These are phyloP conservation scores for Alternaria sp. DNA, from an alignment of 2,329 filamentous ascomycete species.

Conservation along the genomic window DNA sequence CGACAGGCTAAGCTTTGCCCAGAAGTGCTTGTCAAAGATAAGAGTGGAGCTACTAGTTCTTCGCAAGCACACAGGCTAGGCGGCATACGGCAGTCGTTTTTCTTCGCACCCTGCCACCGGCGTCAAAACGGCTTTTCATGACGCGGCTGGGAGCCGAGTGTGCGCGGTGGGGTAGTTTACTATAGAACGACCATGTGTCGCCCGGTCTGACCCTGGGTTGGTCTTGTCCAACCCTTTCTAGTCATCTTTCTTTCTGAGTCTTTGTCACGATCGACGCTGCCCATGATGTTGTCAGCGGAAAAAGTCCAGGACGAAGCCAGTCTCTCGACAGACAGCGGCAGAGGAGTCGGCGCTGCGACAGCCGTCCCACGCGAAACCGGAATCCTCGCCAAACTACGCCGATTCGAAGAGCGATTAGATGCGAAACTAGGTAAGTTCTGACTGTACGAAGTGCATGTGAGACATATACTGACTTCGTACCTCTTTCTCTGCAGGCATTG, in stretches of 20 bases:
- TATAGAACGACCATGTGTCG: conserved; percentile 1
- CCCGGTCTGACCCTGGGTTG: not conserved
- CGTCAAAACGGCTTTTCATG: conserved; percentile 9
- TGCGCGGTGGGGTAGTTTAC: not conserved
- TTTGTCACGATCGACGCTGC: not conserved
- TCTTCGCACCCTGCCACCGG: not conserved
- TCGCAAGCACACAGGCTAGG: conserved; percentile 12
- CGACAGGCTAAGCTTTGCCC: conserved; percentile 16
- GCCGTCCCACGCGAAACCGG: conserved; percentile 17
- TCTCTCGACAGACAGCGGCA: conserved; percentile 14
- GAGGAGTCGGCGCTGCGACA: conserved; percentile 1
- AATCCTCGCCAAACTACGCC: conserved; percentile 23
- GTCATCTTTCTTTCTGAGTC: not conserved
- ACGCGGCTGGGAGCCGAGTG: conserved; percentile 13
- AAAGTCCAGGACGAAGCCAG: conserved; percentile 22
- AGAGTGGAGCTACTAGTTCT: conserved; percentile 19
- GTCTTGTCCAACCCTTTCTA: conserved; percentile 1
- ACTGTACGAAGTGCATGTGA: not conserved
- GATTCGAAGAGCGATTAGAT: conserved; percentile 28
- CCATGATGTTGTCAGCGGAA: conserved; percentile 6
- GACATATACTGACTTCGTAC: not conserved
- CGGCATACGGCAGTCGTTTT: conserved; percentile 14
- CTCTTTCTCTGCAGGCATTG: conserved; percentile 12
- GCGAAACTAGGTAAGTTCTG: conserved; percentile 16
- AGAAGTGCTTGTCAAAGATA: conserved; percentile 26